Evolutionary conservation across 2,329 filamentous ascomycete species (phyloP).

Genomic region (Sarocladiaceae sp.): DNA sequence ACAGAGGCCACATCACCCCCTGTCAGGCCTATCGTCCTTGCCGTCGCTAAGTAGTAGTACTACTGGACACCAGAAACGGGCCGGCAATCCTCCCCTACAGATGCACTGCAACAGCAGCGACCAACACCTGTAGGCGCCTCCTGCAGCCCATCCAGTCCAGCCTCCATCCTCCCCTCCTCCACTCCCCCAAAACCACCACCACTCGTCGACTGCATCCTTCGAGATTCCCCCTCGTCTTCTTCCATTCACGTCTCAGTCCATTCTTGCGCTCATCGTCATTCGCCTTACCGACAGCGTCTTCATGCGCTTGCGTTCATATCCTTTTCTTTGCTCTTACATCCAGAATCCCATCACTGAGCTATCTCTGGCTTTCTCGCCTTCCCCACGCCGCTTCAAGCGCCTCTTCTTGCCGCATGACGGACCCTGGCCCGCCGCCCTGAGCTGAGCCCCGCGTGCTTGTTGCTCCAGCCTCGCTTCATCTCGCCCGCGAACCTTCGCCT

Average conservation of each 20-base stretch:
- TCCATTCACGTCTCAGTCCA: constrained; percentile 1
- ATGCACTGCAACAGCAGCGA: too few species aligned
- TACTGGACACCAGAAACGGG: too few species aligned
- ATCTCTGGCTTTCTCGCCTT: background rate
- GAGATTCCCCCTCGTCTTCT: background rate
- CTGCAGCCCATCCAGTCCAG: too few species aligned
- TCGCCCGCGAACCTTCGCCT: constrained; percentile 11
- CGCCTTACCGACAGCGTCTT: constrained; percentile 6
- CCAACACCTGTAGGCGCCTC: too few species aligned
- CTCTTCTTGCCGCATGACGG: constrained; percentile 14
- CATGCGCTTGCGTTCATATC: constrained; percentile 6
- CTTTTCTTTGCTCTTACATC: constrained; percentile 7
- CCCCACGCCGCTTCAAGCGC: background rate
- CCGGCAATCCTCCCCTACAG: too few species aligned
- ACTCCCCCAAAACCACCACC: too few species aligned
- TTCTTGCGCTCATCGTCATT: constrained; percentile 1
- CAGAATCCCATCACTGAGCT: background rate
- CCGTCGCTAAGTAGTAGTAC: too few species aligned
- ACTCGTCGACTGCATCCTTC: too few species aligned
- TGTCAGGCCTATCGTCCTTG: too few species aligned
- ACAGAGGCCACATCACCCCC: too few species aligned
- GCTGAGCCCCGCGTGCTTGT: background rate
- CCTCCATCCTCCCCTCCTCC: too few species aligned
- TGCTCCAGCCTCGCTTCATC: constrained; percentile 4
- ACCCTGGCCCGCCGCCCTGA: constrained; percentile 22